Base-by-base conservation (phyloP, 192 early-diverging fungal species). In the Coemansia sp. region DNA sequence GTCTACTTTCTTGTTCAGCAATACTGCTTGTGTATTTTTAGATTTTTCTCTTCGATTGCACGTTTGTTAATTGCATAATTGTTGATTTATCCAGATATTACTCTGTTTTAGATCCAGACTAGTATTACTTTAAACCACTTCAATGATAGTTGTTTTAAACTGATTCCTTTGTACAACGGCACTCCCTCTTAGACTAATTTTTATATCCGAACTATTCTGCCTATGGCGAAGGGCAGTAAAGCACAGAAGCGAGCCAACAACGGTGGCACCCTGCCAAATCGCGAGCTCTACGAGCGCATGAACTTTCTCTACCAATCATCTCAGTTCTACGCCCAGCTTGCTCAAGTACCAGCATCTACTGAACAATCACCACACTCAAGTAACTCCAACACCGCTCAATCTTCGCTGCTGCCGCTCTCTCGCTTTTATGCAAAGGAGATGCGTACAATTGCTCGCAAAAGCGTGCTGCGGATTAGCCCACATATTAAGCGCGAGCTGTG, bases 271-370 rank as follows among this genome's bases (percentile, higher is more conserved):
- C 52, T 77, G 55, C 73, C 73, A 23, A 69, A 64, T 51, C 68
- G 73, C 37, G 73, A 77, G 53, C 52, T 66, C 24, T 77, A 47
- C 22, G 64, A 77, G 57, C 58, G 73, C 49, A 70, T 77, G 67
- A 77, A 67, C 52, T 77, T 77, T 61, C 64, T 77, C 4, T 66
- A 64, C 46, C 73, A 77, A 34, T 70, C 73, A 23, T 55, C 73
- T 7, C 73, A 67, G 24, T 66, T 70, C 52, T 62, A 57, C 19
- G 63, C 73, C 19, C 10, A 46, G 6, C 49, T 64, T 15, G 6
- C 25, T 13, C 39, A 24, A 1, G 27, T 23, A 0, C 19, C 61
- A 34, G 10, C 42, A 48, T 13, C 43, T 17, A 53, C 40, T 14
- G 15, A 21, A 8, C 25, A 7, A 42, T 25, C 17, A 14, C 27